A percentile compares a stretch with the other conserved stretches of the same genome.
Evolutionary conservation across 1,139 yeast genomes (phyloP).

Genomic region (Kodamaea anthophila): DNA sequence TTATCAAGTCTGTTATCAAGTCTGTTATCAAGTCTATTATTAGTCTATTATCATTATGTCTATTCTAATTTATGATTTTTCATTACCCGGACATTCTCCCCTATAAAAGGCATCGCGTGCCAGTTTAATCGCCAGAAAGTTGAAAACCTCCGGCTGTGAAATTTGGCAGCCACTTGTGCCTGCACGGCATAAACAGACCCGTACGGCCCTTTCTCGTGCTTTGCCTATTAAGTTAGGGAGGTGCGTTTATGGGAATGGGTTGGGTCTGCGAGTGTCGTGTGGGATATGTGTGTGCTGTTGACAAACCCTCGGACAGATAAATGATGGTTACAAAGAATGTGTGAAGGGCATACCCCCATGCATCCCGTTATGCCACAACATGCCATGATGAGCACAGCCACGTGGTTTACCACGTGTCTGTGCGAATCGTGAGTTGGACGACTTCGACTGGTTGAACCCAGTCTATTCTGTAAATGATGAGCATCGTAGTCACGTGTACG

Average conservation of each 20-base stretch:
- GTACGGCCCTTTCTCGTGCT: constrained; percentile 13
- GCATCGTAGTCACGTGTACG: too few species aligned
- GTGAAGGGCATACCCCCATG: constrained; percentile 35
- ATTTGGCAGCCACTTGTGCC: constrained; percentile 26
- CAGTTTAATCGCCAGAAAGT: constrained; percentile 27
- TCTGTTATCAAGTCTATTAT: background rate
- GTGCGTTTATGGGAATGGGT: constrained; percentile 11
- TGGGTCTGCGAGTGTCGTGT: constrained; percentile 13
- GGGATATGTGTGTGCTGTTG: constrained; percentile 34
- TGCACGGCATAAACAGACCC: constrained; percentile 22
- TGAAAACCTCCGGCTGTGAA: constrained; percentile 31
- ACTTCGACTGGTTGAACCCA: too few species aligned
- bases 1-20: background rate
- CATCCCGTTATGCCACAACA: constrained; percentile 60
- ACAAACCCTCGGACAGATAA: constrained; percentile 40
- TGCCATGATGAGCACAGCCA: too few species aligned
- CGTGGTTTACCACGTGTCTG: too few species aligned
- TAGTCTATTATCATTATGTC: too few species aligned
- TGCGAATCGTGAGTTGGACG: too few species aligned
- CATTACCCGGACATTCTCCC: constrained; percentile 11
- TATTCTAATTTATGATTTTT: background rate
- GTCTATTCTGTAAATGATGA: too few species aligned
- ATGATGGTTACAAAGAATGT: constrained; percentile 46
- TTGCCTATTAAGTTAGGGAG: constrained; percentile 54
- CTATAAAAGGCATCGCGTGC: constrained; percentile 7